Evolutionary conservation across 1,139 yeast species (phyloP), one percentile per base, ranked within the genome.

Genomic region (Sugiyamaella pinicola): DNA sequence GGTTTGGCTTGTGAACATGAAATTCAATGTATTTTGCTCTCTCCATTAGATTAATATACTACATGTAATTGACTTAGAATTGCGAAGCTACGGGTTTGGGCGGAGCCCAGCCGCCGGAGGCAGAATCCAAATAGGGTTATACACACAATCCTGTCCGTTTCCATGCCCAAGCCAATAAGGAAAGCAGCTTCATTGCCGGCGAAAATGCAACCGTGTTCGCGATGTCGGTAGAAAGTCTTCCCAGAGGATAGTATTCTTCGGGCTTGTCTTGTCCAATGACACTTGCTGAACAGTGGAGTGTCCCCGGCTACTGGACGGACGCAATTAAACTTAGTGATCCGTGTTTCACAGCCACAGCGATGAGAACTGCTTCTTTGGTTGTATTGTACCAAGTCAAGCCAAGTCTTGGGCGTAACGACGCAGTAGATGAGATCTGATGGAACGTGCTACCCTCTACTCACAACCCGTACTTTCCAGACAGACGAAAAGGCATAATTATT

Each of bases 141-240:
- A 52, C 43, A 33, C 55, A 52, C 2, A 53, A 29, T 1, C 79
- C 79, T 15, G 57, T 75, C 79, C 22, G 75, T 78, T 17, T 75
- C 60, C 24, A 76, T 53, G 45, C 74, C 76, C 7, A 78, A 67
- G 10, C 79, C 79, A 26, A 71, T 73, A 38, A 75, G 72, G 54
- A 74, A 76, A n/a, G 57, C 49, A 29, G 77, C 66, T 50, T 73
- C 58, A 42, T 75, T 79, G 55, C 77, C 71, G 1, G 77, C 78
- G 42, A 75, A 58, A 75, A 76, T 1, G 74, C 68, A 7, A 76
- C 78, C 4, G 79, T 77, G 0, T 78, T 78, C 3, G 74, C 77
- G 54, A 76, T 57, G 58, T 76, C 79, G 2, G 65, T 55, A 1
- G 79, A 79, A 39, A 75, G 59, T 59, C 79, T 64, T 1, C 76